Evolutionary conservation across 805 yeast genomes (phyloP).

Genomic region (Candida sphagnicola): DNA sequence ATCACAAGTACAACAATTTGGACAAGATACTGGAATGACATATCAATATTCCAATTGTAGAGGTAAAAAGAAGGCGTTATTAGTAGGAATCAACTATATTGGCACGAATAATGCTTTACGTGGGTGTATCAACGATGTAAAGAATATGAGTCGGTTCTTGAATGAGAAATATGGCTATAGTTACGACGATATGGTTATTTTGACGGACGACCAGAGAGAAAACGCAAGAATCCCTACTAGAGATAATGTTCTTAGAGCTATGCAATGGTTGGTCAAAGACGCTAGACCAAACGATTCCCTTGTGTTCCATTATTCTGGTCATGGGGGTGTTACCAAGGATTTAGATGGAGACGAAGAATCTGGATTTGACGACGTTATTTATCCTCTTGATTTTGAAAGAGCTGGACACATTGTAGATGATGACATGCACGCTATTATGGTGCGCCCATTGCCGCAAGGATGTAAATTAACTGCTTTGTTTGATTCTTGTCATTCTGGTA

Average conservation of each 20-base stretch:
- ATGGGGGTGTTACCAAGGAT: conserved; percentile 35
- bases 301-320: conserved; percentile 38
- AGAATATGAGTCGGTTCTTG: conserved; percentile 32
- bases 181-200: conserved; percentile 35
- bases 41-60: conserved; percentile 37
- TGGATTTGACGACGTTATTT: conserved; percentile 34
- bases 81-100: conserved; percentile 33
- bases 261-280: conserved; percentile 36
- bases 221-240: conserved; percentile 28
- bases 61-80: conserved; percentile 34
- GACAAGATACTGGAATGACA: conserved; percentile 30
- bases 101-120: conserved; percentile 26
- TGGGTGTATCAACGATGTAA: conserved; percentile 38
- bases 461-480: conserved; percentile 35
- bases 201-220: conserved; percentile 34
- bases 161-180: conserved; percentile 25
- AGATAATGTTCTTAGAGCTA: conserved; percentile 33
- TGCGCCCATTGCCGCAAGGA: conserved; percentile 31
- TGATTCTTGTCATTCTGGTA: conserved; percentile 39
- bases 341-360: conserved; percentile 35
- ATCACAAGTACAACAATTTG: conserved; percentile 32
- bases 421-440: conserved; percentile 38
- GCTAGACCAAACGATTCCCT: conserved; percentile 37
- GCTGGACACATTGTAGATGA: conserved; percentile 34
- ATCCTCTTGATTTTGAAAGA: conserved; percentile 32